Base-by-base conservation (phyloP, 345 rosid species). In the Xanthoceras sorbifolium region DNA sequence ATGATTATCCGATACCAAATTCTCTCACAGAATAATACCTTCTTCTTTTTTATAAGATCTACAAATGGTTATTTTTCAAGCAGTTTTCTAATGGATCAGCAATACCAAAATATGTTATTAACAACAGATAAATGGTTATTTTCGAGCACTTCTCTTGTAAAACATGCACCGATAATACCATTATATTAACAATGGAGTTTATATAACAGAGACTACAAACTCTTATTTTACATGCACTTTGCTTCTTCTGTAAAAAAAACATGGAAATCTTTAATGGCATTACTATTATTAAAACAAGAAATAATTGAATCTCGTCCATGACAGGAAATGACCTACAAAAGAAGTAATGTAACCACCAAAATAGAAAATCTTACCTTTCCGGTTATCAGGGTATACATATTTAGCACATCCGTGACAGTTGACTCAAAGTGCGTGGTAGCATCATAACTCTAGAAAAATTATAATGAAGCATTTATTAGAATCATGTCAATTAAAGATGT, bases 341-440 rank as follows among this genome's bases (percentile, higher is more conserved):
- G 36, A 23, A 40, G 54, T 15, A 22, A 42, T 59, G 55, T 25
- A n/a, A n/a, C 3, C 46, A 34, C 32, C 31, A 23, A 23, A 55
- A 52, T 29, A 32, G 1, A 73, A 25, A 64, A 31, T 50, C 76
- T 75, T 83, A 93, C 99, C 98, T 96, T 96, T 83, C 99, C 99
- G 3, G 99, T 96, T 83, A 93, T 93, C 89, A 88, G n/a, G 73
- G 91, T 88, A 76, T 93, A 96, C 97, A 92, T 90, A 87, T 89
- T 84, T 70, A 93, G 86, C 68, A 96, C 99, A 83, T 96, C 99
- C 11, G 67, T 78, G 26, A 96, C 98, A 38, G 97, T 96, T 15
- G 97, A 87, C 76, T 96, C 99, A 44, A 96, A 93, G 86, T 96
- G 99, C 38, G 98, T 96, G 72, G 98, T 92, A 40, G 99, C 88